Base-by-base conservation (phyloP, 2,329 filamentous ascomycete species). In the Microthyrium microscopicum region DNA sequence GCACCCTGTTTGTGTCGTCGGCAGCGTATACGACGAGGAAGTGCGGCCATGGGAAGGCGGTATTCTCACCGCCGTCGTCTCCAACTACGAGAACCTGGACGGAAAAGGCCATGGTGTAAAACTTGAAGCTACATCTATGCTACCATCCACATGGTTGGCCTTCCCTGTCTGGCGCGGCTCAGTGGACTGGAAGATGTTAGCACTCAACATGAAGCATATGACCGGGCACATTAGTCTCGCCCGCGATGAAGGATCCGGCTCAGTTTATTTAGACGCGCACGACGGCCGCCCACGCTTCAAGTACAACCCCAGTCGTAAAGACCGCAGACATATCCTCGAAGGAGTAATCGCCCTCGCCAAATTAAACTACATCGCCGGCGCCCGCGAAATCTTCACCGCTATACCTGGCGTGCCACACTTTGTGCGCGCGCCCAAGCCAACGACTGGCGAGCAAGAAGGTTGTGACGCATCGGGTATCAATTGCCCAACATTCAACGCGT, bases 1-100 rank as follows among this genome's bases (percentile, higher is more conserved):
- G 1, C 87, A 95, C 47, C 87, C 84, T 2, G 75, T 73, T 46
- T 47, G 49, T 4, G 41, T 67, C 33, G 41, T 64, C 8, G 60
- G 54, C 21, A 78, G 68, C 2, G 61, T 74, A n/a, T 84, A 77
- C 52, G 62, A 77, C 20, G 64, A 83, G 38, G 73, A 79, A 22
- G 65, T 75, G 15, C 66, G 64, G n/a, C 56, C 53, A 2, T 62
- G 64, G 64, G 62, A 73, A 65, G 77, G 83, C 12, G 68, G 73
- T 2, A 85, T 85, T 44, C 69, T 94, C 38, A 94, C 85, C 0
- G 69, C 72, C 4, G 74, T 85, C 13, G 76, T 81, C 41, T 70
- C 66, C 27, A 73, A 79, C 34, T 82, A 85, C 44, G 79, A 91
- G 42, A 77, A 94, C 44, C 62, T 85, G 1, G 83, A 93, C 50